Evolutionary conservation across 2,329 filamentous ascomycete species (phyloP).

Genomic region (Paraphaeosphaeria sporulosa): DNA sequence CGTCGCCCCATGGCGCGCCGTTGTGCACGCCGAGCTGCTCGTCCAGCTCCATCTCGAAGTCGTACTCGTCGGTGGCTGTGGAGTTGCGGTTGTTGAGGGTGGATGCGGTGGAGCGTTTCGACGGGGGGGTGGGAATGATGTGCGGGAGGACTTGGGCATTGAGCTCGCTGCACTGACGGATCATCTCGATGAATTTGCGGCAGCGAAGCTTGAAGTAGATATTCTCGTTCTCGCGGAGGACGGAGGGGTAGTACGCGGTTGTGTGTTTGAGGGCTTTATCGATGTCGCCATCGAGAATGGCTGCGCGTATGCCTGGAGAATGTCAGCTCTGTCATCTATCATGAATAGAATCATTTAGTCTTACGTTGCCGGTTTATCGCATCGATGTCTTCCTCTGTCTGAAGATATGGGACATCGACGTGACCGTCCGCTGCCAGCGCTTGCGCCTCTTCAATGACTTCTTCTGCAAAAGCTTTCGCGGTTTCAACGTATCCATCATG

Average conservation of each 20-base stretch:
- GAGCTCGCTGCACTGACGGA: slow-evolving; percentile 51
- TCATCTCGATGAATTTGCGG: slow-evolving; percentile 93
- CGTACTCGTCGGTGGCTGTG: slow-evolving; percentile 55
- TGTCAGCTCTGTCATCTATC: slow-evolving; percentile 16
- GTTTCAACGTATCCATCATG: slow-evolving; percentile 97
- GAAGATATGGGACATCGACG: slow-evolving; percentile 61
- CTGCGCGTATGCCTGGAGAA: slow-evolving; percentile 76
- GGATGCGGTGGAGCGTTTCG: slow-evolving; percentile 38
- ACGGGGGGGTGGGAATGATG: slow-evolving; percentile 31
- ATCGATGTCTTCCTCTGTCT: slow-evolving; percentile 82
- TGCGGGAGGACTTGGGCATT: slow-evolving; percentile 42
- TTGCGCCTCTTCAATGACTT: slow-evolving; percentile 76
- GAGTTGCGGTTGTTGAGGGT: slow-evolving; percentile 45
- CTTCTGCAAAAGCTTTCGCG: slow-evolving; percentile 83
- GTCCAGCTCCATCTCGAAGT: slow-evolving; percentile 66
- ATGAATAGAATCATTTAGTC: slow-evolving; percentile 35
- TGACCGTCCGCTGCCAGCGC: slow-evolving; percentile 68
- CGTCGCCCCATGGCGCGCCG: slow-evolving; percentile 34
- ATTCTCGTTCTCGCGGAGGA: slow-evolving; percentile 80
- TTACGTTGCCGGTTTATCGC: slow-evolving; percentile 85
- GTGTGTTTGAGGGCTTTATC: slow-evolving; percentile 88
- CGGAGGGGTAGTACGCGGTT: slow-evolving; percentile 77
- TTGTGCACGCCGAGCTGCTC: slow-evolving; percentile 56
- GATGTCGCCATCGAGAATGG: slow-evolving; percentile 90
- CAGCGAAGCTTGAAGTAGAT: slow-evolving; percentile 89